Percentiles rank a stretch among this genome's conserved stretches.
Evolutionary conservation across 495 filamentous ascomycete species (phyloP).

Genomic region (Thermochaetoides thermophila): DNA sequence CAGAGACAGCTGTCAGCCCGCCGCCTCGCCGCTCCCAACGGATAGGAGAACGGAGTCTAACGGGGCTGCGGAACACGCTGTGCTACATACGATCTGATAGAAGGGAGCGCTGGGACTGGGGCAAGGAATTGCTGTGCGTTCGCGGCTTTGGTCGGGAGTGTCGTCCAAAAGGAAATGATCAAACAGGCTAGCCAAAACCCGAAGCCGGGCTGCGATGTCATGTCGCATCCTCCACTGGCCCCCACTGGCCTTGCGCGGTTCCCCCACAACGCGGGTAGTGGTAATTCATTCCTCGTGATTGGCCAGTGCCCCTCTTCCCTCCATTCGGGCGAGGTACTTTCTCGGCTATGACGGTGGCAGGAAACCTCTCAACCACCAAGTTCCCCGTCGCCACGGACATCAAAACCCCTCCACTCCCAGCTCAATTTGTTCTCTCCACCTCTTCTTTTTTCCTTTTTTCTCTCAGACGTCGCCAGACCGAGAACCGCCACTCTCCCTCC

Average conservation of each 20-base stretch:
- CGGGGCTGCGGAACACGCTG: not conserved
- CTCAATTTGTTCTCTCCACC: conserved; percentile 22
- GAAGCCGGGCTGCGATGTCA: conserved; percentile 14
- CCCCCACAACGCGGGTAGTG: conserved; percentile 17
- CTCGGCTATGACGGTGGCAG: conserved; percentile 24
- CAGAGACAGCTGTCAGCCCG: too few relatives aligned
- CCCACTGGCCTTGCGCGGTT: conserved; percentile 2
- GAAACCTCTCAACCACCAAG: conserved; percentile 7
- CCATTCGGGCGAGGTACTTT: conserved; percentile 18
- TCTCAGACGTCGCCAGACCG: conserved; percentile 3
- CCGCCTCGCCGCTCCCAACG: too few relatives aligned
- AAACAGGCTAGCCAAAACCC: conserved; percentile 11
- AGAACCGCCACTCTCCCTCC: conserved; percentile 4
- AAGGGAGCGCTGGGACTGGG: not conserved
- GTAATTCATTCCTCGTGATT: conserved; percentile 16
- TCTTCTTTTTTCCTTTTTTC: conserved; percentile 14
- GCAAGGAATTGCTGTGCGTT: conserved; percentile 1
- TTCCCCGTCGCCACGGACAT: not conserved
- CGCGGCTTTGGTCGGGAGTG: conserved; percentile 6
- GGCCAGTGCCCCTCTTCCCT: conserved; percentile 7
- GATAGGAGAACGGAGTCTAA: not conserved
- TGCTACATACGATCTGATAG: not conserved
- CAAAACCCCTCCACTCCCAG: too few relatives aligned
- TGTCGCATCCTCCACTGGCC: conserved; percentile 2
- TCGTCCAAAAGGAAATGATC: not conserved